Evolutionary conservation across 208 protist genomes (phyloP), one percentile per base, ranked within the genome.

Genomic region (Angomonas ambiguus): DNA sequence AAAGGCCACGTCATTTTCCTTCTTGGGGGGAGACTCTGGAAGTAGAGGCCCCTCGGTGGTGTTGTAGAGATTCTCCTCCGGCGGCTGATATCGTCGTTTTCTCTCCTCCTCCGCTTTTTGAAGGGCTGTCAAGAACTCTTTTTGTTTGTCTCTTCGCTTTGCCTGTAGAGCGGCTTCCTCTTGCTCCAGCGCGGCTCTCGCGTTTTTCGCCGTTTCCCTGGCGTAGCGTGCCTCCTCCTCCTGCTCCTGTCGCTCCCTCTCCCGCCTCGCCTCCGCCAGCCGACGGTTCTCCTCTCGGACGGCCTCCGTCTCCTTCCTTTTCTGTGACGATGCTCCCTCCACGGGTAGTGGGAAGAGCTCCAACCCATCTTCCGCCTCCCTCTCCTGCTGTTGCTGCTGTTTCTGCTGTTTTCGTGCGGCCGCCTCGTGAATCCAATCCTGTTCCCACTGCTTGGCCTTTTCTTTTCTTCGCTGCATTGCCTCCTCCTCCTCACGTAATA

Each of bases 371-470:
- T 63, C 67, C 65, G 42, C 38, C 32, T 80, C 70, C 25, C 6
- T 51, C 51, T 58, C 58, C 2, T 56, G 34, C 31, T 74, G 56
- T 2, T 24, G 20, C 25, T 32, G 48, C 13, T 59, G 48, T 16
- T 42, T 33, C 30, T 53, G 60, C 24, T 61, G 66, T 49, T 65
- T 75, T 55, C 75, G 57, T 56, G 77, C 68, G 0, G 65, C 77
- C 57, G 74, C 65, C 20, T n/a, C n/a, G n/a, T n/a, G n/a, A n/a
- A n/a, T n/a, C n/a, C n/a, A n/a, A n/a, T n/a, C n/a, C n/a, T n/a
- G n/a, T n/a, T n/a, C n/a, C n/a, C n/a, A n/a, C n/a, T n/a, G n/a
- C n/a, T n/a, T n/a, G 67, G 62, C 16, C 61, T 69, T 18, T 82
- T 51, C 51, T 71, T 71, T 45, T 79, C 74, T 27, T 13, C 28